A percentile compares a stretch with the other conserved stretches of the same genome.
Evolutionary conservation across 139 green algal species (phyloP).

Genomic region (Closterium sp.): DNA sequence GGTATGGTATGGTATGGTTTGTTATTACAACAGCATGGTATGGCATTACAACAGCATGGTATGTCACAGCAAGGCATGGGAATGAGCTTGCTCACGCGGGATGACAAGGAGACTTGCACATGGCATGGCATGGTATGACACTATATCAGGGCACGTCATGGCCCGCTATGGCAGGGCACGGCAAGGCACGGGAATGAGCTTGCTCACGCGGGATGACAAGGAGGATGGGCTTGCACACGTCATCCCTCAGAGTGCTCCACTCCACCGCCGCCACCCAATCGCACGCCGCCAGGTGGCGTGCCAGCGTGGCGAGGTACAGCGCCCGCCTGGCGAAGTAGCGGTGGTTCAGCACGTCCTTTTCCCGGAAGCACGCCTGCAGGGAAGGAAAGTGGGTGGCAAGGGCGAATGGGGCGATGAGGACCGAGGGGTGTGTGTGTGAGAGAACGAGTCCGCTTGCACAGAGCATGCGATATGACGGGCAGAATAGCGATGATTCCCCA

Average conservation of each 20-base stretch:
- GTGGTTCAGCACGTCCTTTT: slow-evolving; percentile 40
- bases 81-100: neutral
- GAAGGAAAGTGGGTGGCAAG: no score
- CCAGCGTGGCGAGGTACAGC: slow-evolving; percentile 30
- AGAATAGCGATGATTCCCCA: no score
- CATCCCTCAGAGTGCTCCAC: neutral
- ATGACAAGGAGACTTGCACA: slow-evolving; percentile 5
- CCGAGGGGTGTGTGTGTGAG: no score
- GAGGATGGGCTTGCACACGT: slow-evolving; percentile 27
- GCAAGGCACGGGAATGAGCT: neutral
- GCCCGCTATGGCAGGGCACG: neutral
- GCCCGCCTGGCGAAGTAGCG: slow-evolving; percentile 41
- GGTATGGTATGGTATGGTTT: no score
- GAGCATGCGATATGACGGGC: no score
- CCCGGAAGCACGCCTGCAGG: slow-evolving; percentile 18
- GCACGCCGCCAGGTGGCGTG: neutral
- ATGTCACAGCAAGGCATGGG: no score
- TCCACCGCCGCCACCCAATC: neutral
- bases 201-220: neutral
- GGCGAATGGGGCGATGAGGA: no score
- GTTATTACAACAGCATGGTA: no score
- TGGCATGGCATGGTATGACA: no score
- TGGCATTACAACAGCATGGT: no score
- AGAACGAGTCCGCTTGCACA: no score
- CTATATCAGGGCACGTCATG: no score